These are phyloP conservation scores for Catharanthus roseus DNA, from an alignment of 257 asterid genomes.

Conservation along the genomic window DNA sequence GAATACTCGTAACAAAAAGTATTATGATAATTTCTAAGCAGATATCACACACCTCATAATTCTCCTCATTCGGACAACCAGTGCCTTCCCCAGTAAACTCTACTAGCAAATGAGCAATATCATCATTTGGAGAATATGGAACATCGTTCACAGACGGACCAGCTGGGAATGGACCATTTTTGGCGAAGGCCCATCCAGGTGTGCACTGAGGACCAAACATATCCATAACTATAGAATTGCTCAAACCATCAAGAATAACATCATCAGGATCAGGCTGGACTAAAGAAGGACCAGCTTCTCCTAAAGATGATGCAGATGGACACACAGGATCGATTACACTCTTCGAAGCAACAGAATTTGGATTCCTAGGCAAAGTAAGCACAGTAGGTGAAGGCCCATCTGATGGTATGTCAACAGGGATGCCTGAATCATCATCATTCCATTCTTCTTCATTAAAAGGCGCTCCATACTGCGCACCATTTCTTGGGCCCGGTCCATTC, in stretches of 20 bases:
- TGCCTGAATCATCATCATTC: conserved; percentile 38
- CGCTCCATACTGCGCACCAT: conserved; percentile 93
- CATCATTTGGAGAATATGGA: conserved; percentile 32
- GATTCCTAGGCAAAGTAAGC: conserved; percentile 23
- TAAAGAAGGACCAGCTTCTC: conserved; percentile 15
- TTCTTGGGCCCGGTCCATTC: conserved; percentile 77
- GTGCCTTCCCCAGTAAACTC: conserved; percentile 31
- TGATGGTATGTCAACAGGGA: conserved; percentile 18
- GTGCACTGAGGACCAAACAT: conserved; percentile 21
- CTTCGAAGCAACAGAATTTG: conserved; percentile 9
- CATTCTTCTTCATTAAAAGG: conserved; percentile 86
- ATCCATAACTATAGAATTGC: conserved; percentile 16
- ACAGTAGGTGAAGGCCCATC: conserved; percentile 17
- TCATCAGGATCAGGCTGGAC: neutral
- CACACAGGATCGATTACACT: conserved; percentile 11
- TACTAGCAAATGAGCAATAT: conserved; percentile 31
- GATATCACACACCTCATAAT: conserved; percentile 33
- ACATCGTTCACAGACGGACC: conserved; percentile 23
- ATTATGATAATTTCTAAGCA: neutral
- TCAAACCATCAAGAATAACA: conserved; percentile 2
- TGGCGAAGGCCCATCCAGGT: conserved; percentile 19
- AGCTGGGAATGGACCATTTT: conserved; percentile 30
- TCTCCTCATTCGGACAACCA: conserved; percentile 18
- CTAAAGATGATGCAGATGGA: conserved; percentile 1
- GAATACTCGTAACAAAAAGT: neutral